Evolutionary conservation across 2,329 filamentous ascomycete genomes (phyloP).

Genomic region (Paecilomyces fulvus): DNA sequence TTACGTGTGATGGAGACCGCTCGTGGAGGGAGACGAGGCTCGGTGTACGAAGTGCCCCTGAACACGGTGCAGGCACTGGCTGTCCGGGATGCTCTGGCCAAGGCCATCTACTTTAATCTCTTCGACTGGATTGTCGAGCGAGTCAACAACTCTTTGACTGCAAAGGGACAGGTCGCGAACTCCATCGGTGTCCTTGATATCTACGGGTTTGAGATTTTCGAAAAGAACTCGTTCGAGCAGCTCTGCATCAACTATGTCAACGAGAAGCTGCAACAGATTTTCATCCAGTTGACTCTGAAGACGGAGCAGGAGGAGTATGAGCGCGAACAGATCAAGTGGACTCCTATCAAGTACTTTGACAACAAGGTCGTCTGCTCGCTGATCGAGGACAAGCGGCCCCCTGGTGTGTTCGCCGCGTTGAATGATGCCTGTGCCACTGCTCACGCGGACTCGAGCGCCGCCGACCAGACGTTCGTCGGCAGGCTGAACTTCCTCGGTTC

Average conservation of each 20-base stretch:
- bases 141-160: conserved; percentile 79
- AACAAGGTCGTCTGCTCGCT: conserved; percentile 98
- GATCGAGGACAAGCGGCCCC: conserved; percentile 84
- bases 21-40: conserved; percentile 56
- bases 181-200: conserved; percentile 97
- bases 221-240: conserved; percentile 98
- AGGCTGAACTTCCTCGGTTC: conserved; percentile 77
- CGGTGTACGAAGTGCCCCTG: conserved; percentile 65
- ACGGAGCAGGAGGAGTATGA: conserved; percentile 92
- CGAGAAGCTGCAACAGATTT: conserved; percentile 98
- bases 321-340: conserved; percentile 93
- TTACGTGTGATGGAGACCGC: conserved; percentile 73
- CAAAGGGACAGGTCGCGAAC: conserved; percentile 65
- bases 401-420: conserved; percentile 87
- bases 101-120: conserved; percentile 94
- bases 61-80: conserved; percentile 80
- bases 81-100: conserved; percentile 83
- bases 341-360: conserved; percentile 97
- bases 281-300: conserved; percentile 94
- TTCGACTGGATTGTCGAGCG: conserved; percentile 98
- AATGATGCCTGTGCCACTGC: conserved; percentile 99
- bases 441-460: conserved; percentile 87
- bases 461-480: conserved; percentile 92
- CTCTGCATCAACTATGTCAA: conserved; percentile 99
- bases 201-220: conserved; percentile 98